A percentile compares a stretch with the other conserved stretches of the same genome.
Evolutionary conservation across 768 basidiomycete species (phyloP).

Genomic region (Solioccasus polychromus): DNA sequence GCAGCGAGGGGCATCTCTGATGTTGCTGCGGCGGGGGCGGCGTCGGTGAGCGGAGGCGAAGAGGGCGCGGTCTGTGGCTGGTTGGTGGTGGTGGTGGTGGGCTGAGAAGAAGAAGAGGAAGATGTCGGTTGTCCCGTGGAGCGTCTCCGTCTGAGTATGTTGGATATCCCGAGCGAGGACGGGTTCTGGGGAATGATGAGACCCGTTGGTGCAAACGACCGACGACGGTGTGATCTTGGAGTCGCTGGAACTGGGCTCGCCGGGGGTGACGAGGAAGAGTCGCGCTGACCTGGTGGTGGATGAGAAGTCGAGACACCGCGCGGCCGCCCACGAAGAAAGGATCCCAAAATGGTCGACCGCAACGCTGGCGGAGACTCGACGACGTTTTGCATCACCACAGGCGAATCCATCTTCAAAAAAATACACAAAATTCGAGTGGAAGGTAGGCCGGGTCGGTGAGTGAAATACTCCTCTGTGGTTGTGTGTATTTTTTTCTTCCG

Average conservation of each 20-base stretch:
- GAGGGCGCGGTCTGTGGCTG: constrained; percentile 9
- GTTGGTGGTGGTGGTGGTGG: neutral
- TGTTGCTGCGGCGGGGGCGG: neutral
- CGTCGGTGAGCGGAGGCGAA: constrained; percentile 16
- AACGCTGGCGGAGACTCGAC: constrained; percentile 34
- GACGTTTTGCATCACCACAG: constrained; percentile 5
- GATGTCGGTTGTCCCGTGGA: constrained; percentile 57
- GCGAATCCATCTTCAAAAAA: neutral
- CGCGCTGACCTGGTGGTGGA: constrained; percentile 21
- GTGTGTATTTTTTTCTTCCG: constrained; percentile 12
- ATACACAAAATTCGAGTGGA: neutral
- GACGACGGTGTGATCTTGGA: constrained; percentile 33
- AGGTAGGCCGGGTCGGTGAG: no score
- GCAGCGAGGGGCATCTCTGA: constrained; percentile 20
- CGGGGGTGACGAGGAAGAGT: constrained; percentile 43
- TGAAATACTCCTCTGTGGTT: neutral
- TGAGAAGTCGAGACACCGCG: constrained; percentile 66
- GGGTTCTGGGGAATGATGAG: constrained; percentile 34
- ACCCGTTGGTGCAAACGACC: constrained; percentile 38
- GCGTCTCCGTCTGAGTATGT: constrained; percentile 66
- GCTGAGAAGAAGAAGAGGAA: constrained; percentile 6
- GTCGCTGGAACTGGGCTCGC: constrained; percentile 37
- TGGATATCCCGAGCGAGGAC: constrained; percentile 47
- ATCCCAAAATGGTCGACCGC: constrained; percentile 64
- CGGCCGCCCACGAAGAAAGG: constrained; percentile 67